Evolutionary conservation across 768 basidiomycete species (phyloP).

Genomic region (Tulasnella sp.): DNA sequence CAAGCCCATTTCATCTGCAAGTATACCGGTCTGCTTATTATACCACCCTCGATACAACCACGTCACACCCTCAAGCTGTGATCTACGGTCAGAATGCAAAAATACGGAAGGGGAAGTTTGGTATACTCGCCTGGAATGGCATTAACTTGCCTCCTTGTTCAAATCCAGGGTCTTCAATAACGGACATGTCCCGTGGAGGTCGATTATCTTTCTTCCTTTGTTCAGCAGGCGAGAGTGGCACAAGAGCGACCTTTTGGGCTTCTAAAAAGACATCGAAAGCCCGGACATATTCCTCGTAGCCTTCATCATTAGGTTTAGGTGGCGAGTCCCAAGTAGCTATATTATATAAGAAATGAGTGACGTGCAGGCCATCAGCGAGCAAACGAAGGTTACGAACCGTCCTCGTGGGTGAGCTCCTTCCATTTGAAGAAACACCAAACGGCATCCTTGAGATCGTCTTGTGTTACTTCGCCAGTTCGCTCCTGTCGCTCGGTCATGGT

Average conservation of each 20-base stretch:
- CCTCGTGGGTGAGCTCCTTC: conserved; percentile 89
- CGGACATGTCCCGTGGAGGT: conserved; percentile 28
- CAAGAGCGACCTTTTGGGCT: conserved; percentile 60
- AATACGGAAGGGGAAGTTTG: conserved; percentile 29
- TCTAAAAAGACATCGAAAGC: conserved; percentile 67
- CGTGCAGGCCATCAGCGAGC: neutral
- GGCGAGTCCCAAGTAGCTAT: conserved; percentile 96
- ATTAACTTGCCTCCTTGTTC: conserved; percentile 67
- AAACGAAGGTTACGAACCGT: conserved; percentile 51
- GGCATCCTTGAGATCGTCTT: conserved; percentile 57
- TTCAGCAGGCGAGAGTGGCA: conserved; percentile 46
- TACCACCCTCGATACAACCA: conserved; percentile 89
- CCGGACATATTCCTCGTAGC: conserved; percentile 59
- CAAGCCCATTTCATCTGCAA: conserved; percentile 98
- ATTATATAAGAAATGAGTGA: neutral
- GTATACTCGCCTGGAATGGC: conserved; percentile 71
- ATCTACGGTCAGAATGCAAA: neutral
- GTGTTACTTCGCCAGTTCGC: conserved; percentile 44
- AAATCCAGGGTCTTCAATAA: conserved; percentile 50
- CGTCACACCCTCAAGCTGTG: conserved; percentile 71
- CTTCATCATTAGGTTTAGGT: conserved; percentile 54
- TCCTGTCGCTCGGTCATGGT: conserved; percentile 62
- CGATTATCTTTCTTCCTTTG: conserved; percentile 52
- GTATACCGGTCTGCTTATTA: conserved; percentile 75
- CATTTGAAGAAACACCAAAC: conserved; percentile 89